Conservation (phyloP, 495 filamentous ascomycete genomes). For the Penicillium fimorum region DNA sequence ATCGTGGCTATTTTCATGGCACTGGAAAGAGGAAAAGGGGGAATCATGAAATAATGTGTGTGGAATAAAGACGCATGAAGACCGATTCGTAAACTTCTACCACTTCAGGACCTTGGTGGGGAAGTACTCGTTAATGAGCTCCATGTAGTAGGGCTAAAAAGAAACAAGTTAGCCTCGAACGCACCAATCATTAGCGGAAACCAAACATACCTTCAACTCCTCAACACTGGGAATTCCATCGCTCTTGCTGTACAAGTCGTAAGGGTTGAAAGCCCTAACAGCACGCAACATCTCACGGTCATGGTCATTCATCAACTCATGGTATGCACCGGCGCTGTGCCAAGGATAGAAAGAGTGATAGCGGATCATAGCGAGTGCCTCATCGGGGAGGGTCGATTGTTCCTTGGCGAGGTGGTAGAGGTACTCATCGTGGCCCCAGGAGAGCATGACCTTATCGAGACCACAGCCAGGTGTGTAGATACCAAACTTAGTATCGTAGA, state of each 20-base stretch:
- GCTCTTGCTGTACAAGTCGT: conserved; percentile 90
- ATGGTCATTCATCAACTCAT: conserved; percentile 75
- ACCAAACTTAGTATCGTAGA: conserved; percentile 71
- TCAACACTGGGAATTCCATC: conserved; percentile 73
- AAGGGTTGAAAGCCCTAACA: conserved; percentile 84
- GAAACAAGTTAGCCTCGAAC: neutral
- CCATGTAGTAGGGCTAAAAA: conserved; percentile 68
- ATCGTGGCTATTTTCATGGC: conserved; percentile 2
- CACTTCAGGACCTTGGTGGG: conserved; percentile 73
- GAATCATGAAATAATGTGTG: conserved; percentile 15
- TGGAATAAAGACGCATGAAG: conserved; percentile 1
- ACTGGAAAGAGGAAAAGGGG: conserved; percentile 6
- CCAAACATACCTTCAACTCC: conserved; percentile 41
- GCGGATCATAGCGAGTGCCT: conserved; percentile 86
- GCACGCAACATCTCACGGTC: conserved; percentile 76
- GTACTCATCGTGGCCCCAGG: conserved; percentile 92
- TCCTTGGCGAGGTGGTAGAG: conserved; percentile 80
- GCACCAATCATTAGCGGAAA: neutral
- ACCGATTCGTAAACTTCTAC: conserved; percentile 44
- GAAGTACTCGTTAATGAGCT: conserved; percentile 84
- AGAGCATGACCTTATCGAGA: conserved; percentile 80
- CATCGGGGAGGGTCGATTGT: conserved; percentile 70
- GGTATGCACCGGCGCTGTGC: conserved; percentile 77
- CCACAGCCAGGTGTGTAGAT: conserved; percentile 78
- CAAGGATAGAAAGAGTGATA: conserved; percentile 92